These are phyloP conservation scores for Vigna unguiculata DNA, from an alignment of 306 rosid species.

Conservation along the genomic window DNA sequence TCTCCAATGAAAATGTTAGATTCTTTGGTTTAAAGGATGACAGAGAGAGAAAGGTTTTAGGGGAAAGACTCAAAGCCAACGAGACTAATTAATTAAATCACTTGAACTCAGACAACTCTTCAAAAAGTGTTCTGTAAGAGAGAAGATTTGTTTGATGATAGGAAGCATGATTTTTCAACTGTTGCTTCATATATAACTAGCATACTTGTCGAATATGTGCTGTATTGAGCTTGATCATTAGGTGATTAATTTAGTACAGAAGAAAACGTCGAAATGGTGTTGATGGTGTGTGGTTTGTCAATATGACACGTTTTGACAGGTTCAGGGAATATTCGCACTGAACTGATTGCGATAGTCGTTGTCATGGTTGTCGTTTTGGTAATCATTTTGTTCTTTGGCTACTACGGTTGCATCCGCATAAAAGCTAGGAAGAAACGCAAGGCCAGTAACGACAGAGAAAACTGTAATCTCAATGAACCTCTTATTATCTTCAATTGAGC, in stretches of 20 bases:
- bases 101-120: neutral
- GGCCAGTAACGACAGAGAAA: neutral
- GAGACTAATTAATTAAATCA: neutral
- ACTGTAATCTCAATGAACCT: conserved; percentile 43
- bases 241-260: neutral
- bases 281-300: neutral
- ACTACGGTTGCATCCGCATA: conserved; percentile 28
- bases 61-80: neutral
- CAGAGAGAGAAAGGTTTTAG: neutral
- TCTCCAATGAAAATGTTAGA: neutral
- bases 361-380: conserved; percentile 41
- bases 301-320: conserved; percentile 45
- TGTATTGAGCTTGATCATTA: neutral
- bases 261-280: neutral
- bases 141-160: neutral
- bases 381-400: conserved; percentile 34
- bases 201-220: neutral
- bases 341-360: conserved; percentile 39
- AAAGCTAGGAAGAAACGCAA: conserved; percentile 40
- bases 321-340: conserved; percentile 16
- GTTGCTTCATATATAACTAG: neutral
- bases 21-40: neutral
- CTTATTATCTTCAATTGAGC: conserved; percentile 10
- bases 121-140: neutral
- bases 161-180: neutral